Base-by-base conservation (phyloP, 192 early-diverging fungal genomes). In the Coemansia sp. region DNA sequence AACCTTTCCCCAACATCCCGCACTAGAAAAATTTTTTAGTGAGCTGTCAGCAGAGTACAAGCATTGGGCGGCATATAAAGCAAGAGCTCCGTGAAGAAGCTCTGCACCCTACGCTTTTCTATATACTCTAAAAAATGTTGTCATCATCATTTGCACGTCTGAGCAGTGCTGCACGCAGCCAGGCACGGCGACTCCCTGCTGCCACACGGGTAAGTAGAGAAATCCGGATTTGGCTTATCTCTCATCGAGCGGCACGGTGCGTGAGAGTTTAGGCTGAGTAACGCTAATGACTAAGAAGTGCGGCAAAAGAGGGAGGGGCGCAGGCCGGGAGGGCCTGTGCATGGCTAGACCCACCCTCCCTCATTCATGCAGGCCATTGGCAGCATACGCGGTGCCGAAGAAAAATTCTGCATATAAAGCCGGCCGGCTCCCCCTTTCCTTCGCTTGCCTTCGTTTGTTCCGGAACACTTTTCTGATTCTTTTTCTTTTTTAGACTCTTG, bases 181-280 rank as follows among this genome's bases (percentile, higher is more conserved):
- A 73, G 51, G 53, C 60, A 5, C 41, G 47, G 26, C 56, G 59
- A 41, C 45, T 60, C 6, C 52, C 70, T 11, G 47, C 49, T 36
- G 56, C 53, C 58, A 32, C 66, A 56, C 70, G 70, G 63, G 70
- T 72, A 66, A 58, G 70, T 62, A 30, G 23, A 12, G 40, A 32
- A 32, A 55, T 61, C 34, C 53, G 30, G 16, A 23, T 47, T 45
- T 18, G 28, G 20, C 44, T 37, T 48, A 41, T 58, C 46, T 48
- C 18, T 18, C 46, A 48, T 48, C 46, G 23, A 10, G 32, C 7
- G 10, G 10, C 32, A 6, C 32, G 7, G 32, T 34, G 32, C 32
- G 32, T 34, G 32, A 34, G 32, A 34, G 32, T 34, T 34, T 34
- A 34, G 10, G 7, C 32, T 34, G 32, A 6, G 10, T 10, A 34